Evolutionary conservation across 2,329 filamentous ascomycete species (phyloP).

Genomic region (Cercospora sesami): DNA sequence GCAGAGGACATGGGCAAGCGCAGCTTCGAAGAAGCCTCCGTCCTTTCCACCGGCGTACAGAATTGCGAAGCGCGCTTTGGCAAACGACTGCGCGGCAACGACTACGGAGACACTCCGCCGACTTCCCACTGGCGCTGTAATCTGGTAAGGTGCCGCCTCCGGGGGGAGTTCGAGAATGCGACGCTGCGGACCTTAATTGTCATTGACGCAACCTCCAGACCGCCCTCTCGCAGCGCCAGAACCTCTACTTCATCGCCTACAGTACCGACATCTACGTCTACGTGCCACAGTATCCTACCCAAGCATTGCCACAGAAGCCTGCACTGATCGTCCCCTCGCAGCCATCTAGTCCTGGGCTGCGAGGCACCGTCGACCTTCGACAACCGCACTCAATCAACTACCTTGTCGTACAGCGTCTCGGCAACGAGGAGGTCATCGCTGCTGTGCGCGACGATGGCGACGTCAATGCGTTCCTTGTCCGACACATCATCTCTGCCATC

Average conservation of each 20-base stretch:
- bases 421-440: constrained; percentile 51
- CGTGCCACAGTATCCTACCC: constrained; percentile 46
- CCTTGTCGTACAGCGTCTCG: constrained; percentile 47
- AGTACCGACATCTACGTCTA: constrained; percentile 45
- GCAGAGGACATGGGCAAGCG: constrained; percentile 24
- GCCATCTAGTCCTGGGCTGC: constrained; percentile 35
- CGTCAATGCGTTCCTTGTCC: constrained; percentile 46
- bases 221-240: constrained; percentile 47
- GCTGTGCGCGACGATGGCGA: constrained; percentile 60
- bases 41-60: constrained; percentile 32
- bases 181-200: neutral
- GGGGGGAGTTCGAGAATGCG: neutral
- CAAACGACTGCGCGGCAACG: constrained; percentile 25
- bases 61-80: constrained; percentile 32
- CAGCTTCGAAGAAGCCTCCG: constrained; percentile 26
- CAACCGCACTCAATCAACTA: constrained; percentile 49
- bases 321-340: constrained; percentile 44
- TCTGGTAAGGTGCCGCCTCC: constrained; percentile 34
- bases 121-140: constrained; percentile 46
- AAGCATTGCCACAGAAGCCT: constrained; percentile 41
- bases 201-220: constrained; percentile 37
- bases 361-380: constrained; percentile 40
- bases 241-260: constrained; percentile 53
- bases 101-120: constrained; percentile 28
- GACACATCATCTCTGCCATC: constrained; percentile 40